Base-by-base conservation (phyloP, 2,329 filamentous ascomycete genomes). In the Ophiostoma piceae region DNA sequence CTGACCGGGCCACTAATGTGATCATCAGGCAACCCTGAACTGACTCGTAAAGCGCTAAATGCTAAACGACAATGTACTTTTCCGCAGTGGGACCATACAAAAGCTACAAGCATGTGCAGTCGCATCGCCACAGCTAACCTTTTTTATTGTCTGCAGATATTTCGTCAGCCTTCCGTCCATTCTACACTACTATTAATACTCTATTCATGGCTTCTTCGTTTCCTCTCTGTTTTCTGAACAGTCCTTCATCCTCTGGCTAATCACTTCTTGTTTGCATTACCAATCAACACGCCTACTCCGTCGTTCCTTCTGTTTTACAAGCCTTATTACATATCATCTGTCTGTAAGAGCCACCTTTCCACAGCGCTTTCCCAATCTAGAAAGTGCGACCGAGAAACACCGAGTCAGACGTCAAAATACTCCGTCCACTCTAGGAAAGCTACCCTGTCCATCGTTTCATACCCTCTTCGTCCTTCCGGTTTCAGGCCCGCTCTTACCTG, bases 311-410 rank as follows among this genome's bases (percentile, higher is more conserved):
- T 37, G 8, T 22, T 66, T 41, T 37, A 4, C 16, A 26, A 26
- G 22, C 51, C 6, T 57, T 22, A 57, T 26, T 57, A 57, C 51
- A 57, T 62, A 62, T 62, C 2, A 32, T 32, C 32, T 26, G 22
- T 62, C 26, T 60, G 5, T 43, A 66, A 14, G 35, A 47, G 64
- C 39, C 66, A 67, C 66, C n/a, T 67, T 67, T 54, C 66, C 41
- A 51, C 66, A n/a, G 41, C 43, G 22, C 43, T 67, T 35, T 35
- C 26, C 66, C 66, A n/a, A 67, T 12, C 8, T 29, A 35, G 43
- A 26, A 51, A 51, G 66, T 51, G 66, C 39, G 19, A 54, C 43
- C 41, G 66, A 54, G 14, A 19, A 32, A 66, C 64, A 57, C 51
- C 22, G 51, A 57, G 51, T 26, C 51, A 57, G n/a, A 57, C 22